Percentiles rank a stretch among this genome's conserved stretches.
These are phyloP conservation scores for Trichoderma atrobrunneum DNA, from an alignment of 2,329 filamentous ascomycete species.

Conservation along the genomic window DNA sequence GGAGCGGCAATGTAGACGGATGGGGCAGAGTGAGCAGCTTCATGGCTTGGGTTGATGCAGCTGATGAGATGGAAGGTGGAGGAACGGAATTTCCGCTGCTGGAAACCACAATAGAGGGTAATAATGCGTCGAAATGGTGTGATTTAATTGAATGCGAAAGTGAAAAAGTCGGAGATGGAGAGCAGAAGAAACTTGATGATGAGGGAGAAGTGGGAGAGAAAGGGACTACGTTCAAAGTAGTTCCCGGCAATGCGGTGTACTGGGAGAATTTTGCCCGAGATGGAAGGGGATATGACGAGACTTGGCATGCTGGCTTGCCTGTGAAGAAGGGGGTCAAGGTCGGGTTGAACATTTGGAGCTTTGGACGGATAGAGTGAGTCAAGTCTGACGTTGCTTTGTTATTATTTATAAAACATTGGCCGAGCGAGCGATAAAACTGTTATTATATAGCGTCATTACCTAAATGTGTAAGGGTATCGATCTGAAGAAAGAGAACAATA, in stretches of 20 bases:
- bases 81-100: conserved; percentile 51
- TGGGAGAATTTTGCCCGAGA: conserved; percentile 57
- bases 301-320: conserved; percentile 54
- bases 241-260: conserved; percentile 54
- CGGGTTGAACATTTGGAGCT: conserved; percentile 58
- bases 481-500: background rate
- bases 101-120: conserved; percentile 24
- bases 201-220: conserved; percentile 8
- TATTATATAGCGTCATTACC: too few species aligned
- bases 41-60: conserved; percentile 51
- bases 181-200: conserved; percentile 15
- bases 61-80: conserved; percentile 42
- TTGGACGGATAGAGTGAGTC: conserved; percentile 32
- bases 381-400: background rate
- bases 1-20: conserved; percentile 42
- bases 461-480: background rate
- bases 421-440: background rate
- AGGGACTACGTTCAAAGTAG: conserved; percentile 46
- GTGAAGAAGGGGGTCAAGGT: conserved; percentile 51
- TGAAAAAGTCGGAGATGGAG: background rate
- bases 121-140: conserved; percentile 43
- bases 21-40: conserved; percentile 53
- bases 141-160: conserved; percentile 46
- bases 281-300: conserved; percentile 51
- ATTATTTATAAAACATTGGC: background rate